Conservation (phyloP, 345 rosid genomes). For the Eucalyptus erythrocorys region DNA sequence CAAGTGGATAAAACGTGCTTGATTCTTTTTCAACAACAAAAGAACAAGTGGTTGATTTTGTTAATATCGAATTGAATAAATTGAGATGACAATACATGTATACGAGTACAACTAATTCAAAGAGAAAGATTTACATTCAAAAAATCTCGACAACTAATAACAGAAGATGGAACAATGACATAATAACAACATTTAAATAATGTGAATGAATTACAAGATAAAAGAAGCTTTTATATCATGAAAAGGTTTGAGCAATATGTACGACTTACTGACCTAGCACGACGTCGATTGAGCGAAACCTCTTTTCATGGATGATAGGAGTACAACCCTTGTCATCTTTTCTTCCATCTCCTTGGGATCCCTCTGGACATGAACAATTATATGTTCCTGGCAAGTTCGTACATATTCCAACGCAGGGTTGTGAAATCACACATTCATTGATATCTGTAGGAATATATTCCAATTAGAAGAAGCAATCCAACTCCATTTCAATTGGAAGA, state of each 20-base stretch:
- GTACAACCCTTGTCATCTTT: background rate
- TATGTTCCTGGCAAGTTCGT: background rate
- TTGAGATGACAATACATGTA: background rate
- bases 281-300: background rate
- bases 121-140: background rate
- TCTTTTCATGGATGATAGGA: background rate
- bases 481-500: background rate
- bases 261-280: background rate
- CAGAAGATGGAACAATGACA: background rate
- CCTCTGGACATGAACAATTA: slow-evolving; percentile 12
- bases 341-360: slow-evolving; percentile 8
- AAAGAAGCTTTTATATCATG: background rate
- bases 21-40: background rate
- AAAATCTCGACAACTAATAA: background rate
- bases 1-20: background rate
- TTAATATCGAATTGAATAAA: too few relatives aligned
- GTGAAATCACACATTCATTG: slow-evolving; percentile 1
- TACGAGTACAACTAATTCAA: background rate
- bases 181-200: too few relatives aligned
- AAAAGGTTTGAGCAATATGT: background rate
- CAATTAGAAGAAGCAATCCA: background rate
- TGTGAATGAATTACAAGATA: background rate
- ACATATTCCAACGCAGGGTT: background rate
- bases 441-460: background rate
- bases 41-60: background rate